phyloP scores from a whole-genome alignment of 1,284 basidiomycete genomes.

The Irpex sp. region DNA sequence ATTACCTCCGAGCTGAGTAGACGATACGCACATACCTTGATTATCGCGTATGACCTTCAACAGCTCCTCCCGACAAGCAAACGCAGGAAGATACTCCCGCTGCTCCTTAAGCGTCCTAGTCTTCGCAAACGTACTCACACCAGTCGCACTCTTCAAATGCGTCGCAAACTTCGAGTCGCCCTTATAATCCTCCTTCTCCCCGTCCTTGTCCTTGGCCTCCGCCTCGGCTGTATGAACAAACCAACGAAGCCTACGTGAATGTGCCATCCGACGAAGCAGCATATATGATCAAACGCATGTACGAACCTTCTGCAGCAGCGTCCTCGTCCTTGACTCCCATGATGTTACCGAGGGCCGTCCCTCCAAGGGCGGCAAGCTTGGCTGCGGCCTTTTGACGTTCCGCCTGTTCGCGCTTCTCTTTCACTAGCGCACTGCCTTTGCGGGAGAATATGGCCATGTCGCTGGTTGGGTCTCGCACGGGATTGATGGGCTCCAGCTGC shows the following conservation, averaged over 20 bases:
- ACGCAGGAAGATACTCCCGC: conserved; percentile 95
- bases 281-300: conserved; percentile 17
- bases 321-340: conserved; percentile 98
- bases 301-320: conserved; percentile 79
- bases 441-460: conserved; percentile 96
- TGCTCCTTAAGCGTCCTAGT: conserved; percentile 90
- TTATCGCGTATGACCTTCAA: conserved; percentile 92
- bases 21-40: conserved; percentile 58
- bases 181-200: conserved; percentile 65
- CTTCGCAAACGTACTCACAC: conserved; percentile 82
- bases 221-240: conserved; percentile 51
- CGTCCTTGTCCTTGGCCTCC: conserved; percentile 38
- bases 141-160: conserved; percentile 79
- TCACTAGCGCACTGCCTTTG: conserved; percentile 91
- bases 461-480: conserved; percentile 89
- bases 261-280: conserved; percentile 51
- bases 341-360: conserved; percentile 93
- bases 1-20: background rate
- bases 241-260: conserved; percentile 60
- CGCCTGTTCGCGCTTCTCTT: conserved; percentile 93
- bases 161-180: conserved; percentile 95
- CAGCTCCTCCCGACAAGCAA: conserved; percentile 94
- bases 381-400: conserved; percentile 95
- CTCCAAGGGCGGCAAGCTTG: conserved; percentile 89
- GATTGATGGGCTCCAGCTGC: conserved; percentile 96